Percentiles rank a stretch among this genome's conserved stretches.
These are phyloP conservation scores for Drechslerella coelobrocha DNA, from an alignment of 2,329 filamentous ascomycete genomes.

Conservation along the genomic window DNA sequence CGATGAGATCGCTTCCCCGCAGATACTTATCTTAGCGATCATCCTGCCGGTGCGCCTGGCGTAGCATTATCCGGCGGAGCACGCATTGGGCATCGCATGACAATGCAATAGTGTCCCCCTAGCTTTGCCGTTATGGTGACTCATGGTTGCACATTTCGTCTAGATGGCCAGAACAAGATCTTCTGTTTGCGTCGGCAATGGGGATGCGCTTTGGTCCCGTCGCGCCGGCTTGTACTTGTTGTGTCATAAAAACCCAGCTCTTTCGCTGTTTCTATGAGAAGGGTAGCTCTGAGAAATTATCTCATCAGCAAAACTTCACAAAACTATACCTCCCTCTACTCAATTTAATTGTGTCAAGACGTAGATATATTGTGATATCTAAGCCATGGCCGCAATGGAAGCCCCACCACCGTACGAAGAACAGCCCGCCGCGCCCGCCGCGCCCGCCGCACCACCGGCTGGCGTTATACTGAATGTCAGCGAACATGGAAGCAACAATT, in stretches of 20 bases:
- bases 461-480: constrained; percentile 37
- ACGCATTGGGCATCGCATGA: too few species aligned
- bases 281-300: too few species aligned
- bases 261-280: too few species aligned
- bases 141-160: constrained; percentile 24
- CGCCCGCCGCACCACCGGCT: too few species aligned
- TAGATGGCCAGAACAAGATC: not conserved
- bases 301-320: too few species aligned
- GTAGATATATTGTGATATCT: too few species aligned
- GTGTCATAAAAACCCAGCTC: too few species aligned
- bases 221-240: too few species aligned
- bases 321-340: too few species aligned
- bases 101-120: not conserved
- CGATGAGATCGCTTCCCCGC: not conserved
- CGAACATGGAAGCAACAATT: constrained; percentile 39
- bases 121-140: constrained; percentile 29
- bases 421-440: too few species aligned
- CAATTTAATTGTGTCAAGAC: too few species aligned
- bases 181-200: not conserved
- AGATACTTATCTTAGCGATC: not conserved
- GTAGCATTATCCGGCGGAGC: too few species aligned
- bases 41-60: not conserved
- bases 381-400: constrained; percentile 22
- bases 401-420: constrained; percentile 46
- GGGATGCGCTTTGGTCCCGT: constrained; percentile 29